Conservation (phyloP, 768 basidiomycete species). For the Pseudohyphozyma bogoriensis region DNA sequence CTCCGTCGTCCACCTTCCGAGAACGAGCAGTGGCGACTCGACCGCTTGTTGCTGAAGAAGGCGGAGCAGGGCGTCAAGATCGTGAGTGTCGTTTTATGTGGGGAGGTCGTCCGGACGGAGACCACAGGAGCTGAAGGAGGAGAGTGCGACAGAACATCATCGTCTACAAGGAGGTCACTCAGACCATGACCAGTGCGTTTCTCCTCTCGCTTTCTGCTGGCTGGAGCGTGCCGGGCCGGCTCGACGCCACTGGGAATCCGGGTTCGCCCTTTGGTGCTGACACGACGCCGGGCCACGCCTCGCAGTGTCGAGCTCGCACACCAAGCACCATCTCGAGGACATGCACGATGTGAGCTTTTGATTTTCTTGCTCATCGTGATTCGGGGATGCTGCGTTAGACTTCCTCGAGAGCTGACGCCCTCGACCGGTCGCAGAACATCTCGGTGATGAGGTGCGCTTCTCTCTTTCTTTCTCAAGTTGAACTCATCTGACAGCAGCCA, state of each 20-base stretch:
- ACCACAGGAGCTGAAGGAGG: no score
- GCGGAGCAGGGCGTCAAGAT: constrained; percentile 86
- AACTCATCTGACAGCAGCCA: no score
- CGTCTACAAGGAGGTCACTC: constrained; percentile 90
- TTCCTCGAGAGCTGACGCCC: no score
- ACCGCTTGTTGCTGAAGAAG: constrained; percentile 71
- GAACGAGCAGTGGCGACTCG: constrained; percentile 70
- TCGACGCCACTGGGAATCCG: no score
- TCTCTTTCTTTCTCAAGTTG: not conserved
- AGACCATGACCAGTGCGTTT: constrained; percentile 76
- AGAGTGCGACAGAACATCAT: constrained; percentile 78
- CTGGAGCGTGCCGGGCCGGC: no score
- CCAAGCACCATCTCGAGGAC: constrained; percentile 60
- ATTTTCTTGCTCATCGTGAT: no score
- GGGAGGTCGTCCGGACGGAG: constrained; percentile 96
- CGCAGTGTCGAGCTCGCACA: constrained; percentile 15
- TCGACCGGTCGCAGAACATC: no score
- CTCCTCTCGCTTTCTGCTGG: not conserved
- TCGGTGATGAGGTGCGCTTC: constrained; percentile 77
- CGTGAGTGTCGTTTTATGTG: no score
- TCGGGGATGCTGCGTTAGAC: no score
- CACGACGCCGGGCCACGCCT: no score
- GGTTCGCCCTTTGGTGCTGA: no score
- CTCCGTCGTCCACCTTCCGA: constrained; percentile 81
- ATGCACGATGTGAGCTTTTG: no score